These are phyloP conservation scores for Penicillium sp. DNA, from an alignment of 2,329 filamentous ascomycete genomes.

Conservation along the genomic window DNA sequence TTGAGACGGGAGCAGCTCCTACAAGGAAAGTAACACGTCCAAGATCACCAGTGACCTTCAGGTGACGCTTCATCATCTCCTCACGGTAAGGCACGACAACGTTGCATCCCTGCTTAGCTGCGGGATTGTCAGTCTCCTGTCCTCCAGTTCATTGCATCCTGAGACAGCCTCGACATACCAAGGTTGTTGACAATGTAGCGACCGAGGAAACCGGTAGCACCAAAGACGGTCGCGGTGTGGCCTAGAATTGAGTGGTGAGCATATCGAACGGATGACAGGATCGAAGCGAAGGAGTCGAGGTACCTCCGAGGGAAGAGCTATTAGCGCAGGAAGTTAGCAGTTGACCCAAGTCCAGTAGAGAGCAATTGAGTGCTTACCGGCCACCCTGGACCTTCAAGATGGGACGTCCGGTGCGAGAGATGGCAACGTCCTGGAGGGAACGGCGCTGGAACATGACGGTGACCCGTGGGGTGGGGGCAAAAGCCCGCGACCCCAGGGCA, in stretches of 20 bases:
- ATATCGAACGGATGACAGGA: slow-evolving; percentile 17
- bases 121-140: slow-evolving; percentile 26
- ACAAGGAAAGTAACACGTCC: slow-evolving; percentile 86
- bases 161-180: slow-evolving; percentile 51
- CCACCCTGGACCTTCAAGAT: slow-evolving; percentile 86
- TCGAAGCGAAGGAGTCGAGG: slow-evolving; percentile 20
- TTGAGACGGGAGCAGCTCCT: slow-evolving; percentile 11
- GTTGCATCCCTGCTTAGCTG: slow-evolving; percentile 89
- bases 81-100: slow-evolving; percentile 92
- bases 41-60: slow-evolving; percentile 94
- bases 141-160: background rate
- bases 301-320: slow-evolving; percentile 86
- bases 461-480: slow-evolving; percentile 36
- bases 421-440: slow-evolving; percentile 75
- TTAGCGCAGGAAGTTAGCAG: slow-evolving; percentile 22
- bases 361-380: slow-evolving; percentile 60
- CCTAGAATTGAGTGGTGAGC: slow-evolving; percentile 54
- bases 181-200: slow-evolving; percentile 97
- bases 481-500: slow-evolving; percentile 39
- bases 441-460: slow-evolving; percentile 48
- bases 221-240: slow-evolving; percentile 96
- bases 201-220: slow-evolving; percentile 91
- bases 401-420: slow-evolving; percentile 94
- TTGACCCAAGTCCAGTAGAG: background rate
- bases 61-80: slow-evolving; percentile 95